phyloP scores from a whole-genome alignment of 768 basidiomycete species.

The Agaricus blazei region DNA sequence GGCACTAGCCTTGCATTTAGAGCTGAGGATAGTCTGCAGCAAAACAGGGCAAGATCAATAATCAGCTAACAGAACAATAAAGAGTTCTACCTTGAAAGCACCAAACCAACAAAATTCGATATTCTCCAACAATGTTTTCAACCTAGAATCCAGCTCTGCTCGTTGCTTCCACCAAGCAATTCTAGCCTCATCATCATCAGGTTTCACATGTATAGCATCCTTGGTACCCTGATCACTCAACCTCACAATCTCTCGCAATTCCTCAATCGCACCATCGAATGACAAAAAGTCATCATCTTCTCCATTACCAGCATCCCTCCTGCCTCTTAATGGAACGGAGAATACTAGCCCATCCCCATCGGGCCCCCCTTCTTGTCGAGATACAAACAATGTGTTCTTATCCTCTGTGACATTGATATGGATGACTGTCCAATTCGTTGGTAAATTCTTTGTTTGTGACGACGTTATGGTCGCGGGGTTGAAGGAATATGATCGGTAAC shows the following conservation, averaged over 20 bases:
- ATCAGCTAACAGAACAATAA: background rate
- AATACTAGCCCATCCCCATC: constrained; percentile 65
- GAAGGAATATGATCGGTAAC: constrained; percentile 44
- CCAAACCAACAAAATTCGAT: constrained; percentile 98
- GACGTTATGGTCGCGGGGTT: constrained; percentile 37
- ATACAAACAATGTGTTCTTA: constrained; percentile 75
- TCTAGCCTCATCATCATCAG: constrained; percentile 59
- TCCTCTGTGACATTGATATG: constrained; percentile 83
- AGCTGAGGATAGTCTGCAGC: constrained; percentile 57
- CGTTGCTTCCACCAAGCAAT: constrained; percentile 86
- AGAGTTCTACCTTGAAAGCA: constrained; percentile 76
- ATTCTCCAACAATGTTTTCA: constrained; percentile 71
- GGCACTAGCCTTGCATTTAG: constrained; percentile 33
- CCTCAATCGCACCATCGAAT: constrained; percentile 65
- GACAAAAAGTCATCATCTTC: constrained; percentile 67
- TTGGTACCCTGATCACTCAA: constrained; percentile 74
- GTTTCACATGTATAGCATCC: constrained; percentile 64
- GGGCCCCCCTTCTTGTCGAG: constrained; percentile 60
- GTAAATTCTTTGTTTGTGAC: constrained; percentile 44
- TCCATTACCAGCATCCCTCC: constrained; percentile 66
- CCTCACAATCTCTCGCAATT: constrained; percentile 77
- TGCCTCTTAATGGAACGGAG: constrained; percentile 82
- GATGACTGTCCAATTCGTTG: constrained; percentile 77
- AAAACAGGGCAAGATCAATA: background rate
- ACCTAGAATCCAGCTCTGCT: constrained; percentile 64